Evolutionary conservation across 169 alveolate genomes (phyloP), one percentile per base, ranked within the genome.

Genomic region (Plasmodium chabaudi): DNA sequence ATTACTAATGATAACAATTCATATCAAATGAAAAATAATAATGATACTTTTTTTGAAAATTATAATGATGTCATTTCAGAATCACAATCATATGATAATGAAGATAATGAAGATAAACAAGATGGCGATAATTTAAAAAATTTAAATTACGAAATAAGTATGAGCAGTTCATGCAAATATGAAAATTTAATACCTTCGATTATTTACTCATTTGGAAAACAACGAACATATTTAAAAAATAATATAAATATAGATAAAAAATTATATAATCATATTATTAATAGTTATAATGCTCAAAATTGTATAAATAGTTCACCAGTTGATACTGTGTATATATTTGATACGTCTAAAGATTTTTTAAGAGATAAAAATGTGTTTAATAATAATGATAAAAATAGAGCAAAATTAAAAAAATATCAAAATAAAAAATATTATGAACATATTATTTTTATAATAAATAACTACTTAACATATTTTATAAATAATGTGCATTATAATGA

Each of bases 161-260:
- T 44, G 15, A 23, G 39, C 13, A 79, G 46, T 59, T 1, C 56
- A 12, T 84, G 75, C 47, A 68, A 84, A 69, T 70, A 84, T 49
- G 73, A 57, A 68, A 84, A 84, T 69, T 46, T 84, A 13, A 42
- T 84, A 9, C 91, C 91, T 1, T 68, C 91, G 6, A 84, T 84
- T 70, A 84, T 84, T 27, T 84, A 84, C 39, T 53, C 91, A 5
- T 84, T 15, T n/a, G 91, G 91, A 19, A 84, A 84, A 61, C 91
- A 84, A 53, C 69, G 59, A 84, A 61, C 74, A 21, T 84, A 84
- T 23, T 23, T 84, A 68, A 84, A 84, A 53, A 63, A 84, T 65
- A 55, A 84, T 68, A 84, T 84, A 1, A 46, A 84, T 39, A 64
- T 84, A 19, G 87, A 84, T 15, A 69, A 72, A 68, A 84, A 57